Evolutionary conservation across 2,329 filamentous ascomycete species (phyloP).

Genomic region (Aureobasidium subglaciale): DNA sequence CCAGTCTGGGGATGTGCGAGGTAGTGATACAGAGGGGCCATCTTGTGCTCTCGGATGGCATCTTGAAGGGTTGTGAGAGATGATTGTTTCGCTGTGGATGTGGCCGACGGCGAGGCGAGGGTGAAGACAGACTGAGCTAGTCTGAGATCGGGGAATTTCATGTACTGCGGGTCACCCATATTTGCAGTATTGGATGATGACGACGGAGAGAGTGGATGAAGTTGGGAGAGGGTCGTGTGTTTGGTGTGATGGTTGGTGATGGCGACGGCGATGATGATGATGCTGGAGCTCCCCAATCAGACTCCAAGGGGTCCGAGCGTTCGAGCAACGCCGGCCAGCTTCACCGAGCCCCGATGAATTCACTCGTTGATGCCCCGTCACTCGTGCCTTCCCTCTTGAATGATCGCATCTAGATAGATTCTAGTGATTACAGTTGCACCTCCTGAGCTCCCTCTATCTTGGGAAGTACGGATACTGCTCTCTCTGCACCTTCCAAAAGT

Average conservation of each 20-base stretch:
- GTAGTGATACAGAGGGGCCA: constrained; percentile 81
- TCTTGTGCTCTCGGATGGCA: constrained; percentile 76
- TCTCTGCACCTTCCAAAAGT: background rate
- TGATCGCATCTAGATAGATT: background rate
- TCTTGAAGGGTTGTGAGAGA: constrained; percentile 70
- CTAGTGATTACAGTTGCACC: too few relatives aligned
- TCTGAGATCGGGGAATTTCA: constrained; percentile 74
- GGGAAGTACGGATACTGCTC: too few relatives aligned
- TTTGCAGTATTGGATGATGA: constrained; percentile 18
- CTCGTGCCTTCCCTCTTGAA: background rate
- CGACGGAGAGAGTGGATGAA: background rate
- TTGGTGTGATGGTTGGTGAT: background rate
- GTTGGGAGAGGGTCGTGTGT: background rate
- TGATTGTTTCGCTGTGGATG: constrained; percentile 58
- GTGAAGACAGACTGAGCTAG: constrained; percentile 82
- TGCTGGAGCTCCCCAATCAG: constrained; percentile 2
- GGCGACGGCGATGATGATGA: constrained; percentile 6
- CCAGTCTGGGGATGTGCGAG: constrained; percentile 76
- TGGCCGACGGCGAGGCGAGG: constrained; percentile 71
- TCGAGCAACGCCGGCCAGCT: background rate
- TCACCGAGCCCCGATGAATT: background rate
- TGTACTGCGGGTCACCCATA: constrained; percentile 76
- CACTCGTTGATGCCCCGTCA: background rate
- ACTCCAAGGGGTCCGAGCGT: background rate
- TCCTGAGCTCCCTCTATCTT: background rate